Evolutionary conservation across 2,329 filamentous ascomycete species (phyloP).

Genomic region (Pyricularia pennisetigena): DNA sequence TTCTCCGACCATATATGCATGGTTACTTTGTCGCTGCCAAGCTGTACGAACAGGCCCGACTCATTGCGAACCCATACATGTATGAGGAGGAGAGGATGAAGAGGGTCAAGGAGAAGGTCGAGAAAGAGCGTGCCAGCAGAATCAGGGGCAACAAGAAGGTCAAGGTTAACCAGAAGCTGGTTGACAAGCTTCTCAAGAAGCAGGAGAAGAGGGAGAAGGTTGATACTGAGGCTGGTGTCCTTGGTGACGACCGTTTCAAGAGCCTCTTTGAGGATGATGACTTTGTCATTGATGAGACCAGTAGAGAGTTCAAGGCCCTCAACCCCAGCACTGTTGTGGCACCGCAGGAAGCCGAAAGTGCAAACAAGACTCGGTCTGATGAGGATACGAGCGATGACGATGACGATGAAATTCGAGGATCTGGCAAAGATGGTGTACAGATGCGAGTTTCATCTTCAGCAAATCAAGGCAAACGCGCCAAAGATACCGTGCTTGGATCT

Average conservation of each 20-base stretch:
- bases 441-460: constrained; percentile 64
- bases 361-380: constrained; percentile 27
- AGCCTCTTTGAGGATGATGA: constrained; percentile 88
- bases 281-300: constrained; percentile 84
- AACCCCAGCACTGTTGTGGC: constrained; percentile 73
- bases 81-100: constrained; percentile 90
- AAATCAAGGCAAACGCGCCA: constrained; percentile 46
- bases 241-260: constrained; percentile 80
- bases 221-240: constrained; percentile 53
- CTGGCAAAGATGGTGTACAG: constrained; percentile 28
- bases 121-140: constrained; percentile 90
- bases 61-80: constrained; percentile 89
- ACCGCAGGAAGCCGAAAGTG: constrained; percentile 19
- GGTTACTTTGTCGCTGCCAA: constrained; percentile 96
- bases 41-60: constrained; percentile 85
- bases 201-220: constrained; percentile 49
- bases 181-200: constrained; percentile 61
- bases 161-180: constrained; percentile 84
- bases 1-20: constrained; percentile 95
- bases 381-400: constrained; percentile 32
- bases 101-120: constrained; percentile 87
- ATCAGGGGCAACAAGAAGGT: constrained; percentile 94
- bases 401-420: constrained; percentile 17
- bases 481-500: constrained; percentile 47
- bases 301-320: constrained; percentile 74